A percentile compares a stretch with the other conserved stretches of the same genome.
Conservation (phyloP, 106 monocot species). For the Hemerocallis citrina region DNA sequence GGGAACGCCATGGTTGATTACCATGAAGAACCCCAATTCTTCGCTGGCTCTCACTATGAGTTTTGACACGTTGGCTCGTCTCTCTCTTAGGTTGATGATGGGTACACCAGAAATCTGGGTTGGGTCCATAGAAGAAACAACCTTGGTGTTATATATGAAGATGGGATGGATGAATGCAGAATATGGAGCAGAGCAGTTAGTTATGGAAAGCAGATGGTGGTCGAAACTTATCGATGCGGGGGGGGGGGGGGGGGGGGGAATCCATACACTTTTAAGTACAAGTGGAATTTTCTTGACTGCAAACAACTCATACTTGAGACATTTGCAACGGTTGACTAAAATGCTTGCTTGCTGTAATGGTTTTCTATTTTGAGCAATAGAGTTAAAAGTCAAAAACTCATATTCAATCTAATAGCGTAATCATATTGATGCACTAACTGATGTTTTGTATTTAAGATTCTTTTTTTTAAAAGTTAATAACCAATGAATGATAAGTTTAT, state of each 20-base stretch:
- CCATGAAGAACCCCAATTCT: slow-evolving; percentile 63
- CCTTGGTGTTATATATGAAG: slow-evolving; percentile 10
- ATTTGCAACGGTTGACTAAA: slow-evolving; percentile 5
- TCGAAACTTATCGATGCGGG: slow-evolving; percentile 3
- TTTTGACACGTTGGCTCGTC: slow-evolving; percentile 5
- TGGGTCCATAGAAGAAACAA: slow-evolving; percentile 7
- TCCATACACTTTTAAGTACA: background rate
- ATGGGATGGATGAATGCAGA: background rate
- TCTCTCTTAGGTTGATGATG: slow-evolving; percentile 27
- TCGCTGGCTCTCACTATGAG: slow-evolving; percentile 45
- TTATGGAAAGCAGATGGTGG: background rate
- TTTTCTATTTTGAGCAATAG: slow-evolving; percentile 7
- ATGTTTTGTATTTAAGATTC: background rate
- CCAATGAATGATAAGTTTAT: background rate
- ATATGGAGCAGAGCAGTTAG: background rate
- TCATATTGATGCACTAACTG: too few relatives aligned
- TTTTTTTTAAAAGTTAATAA: background rate
- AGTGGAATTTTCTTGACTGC: background rate
- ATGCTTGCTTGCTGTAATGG: background rate
- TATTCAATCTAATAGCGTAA: too few relatives aligned
- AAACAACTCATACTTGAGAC: slow-evolving; percentile 5
- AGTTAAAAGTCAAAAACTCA: too few relatives aligned
- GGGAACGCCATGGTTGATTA: slow-evolving; percentile 58
- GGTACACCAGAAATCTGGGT: slow-evolving; percentile 9
- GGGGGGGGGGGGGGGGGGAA: background rate